These are phyloP conservation scores for Botrytis fragariae DNA, from an alignment of 2,329 filamentous ascomycete genomes.

Conservation along the genomic window DNA sequence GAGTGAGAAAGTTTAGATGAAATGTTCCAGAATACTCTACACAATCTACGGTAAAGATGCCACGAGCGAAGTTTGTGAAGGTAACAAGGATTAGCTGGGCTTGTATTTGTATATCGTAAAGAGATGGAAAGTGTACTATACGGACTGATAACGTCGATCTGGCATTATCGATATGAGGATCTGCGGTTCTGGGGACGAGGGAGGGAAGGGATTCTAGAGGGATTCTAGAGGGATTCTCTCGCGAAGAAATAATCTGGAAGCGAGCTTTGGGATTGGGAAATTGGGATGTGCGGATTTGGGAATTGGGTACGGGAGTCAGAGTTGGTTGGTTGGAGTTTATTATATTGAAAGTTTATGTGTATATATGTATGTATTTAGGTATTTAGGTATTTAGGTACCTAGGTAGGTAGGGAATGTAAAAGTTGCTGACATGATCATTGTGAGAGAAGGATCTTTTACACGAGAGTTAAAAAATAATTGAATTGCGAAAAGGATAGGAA, in stretches of 20 bases:
- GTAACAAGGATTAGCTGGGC: background rate
- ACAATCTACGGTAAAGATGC: background rate
- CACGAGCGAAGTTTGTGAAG: background rate
- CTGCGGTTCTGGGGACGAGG: background rate
- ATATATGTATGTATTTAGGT: too few relatives aligned
- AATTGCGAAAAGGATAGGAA: background rate
- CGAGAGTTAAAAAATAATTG: background rate
- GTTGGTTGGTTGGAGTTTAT: background rate
- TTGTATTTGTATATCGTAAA: too few relatives aligned
- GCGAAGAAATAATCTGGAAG: background rate
- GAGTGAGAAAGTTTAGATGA: background rate
- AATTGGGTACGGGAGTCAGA: background rate
- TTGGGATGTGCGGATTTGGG: background rate
- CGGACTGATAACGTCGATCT: background rate
- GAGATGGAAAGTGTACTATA: background rate
- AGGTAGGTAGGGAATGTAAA: too few relatives aligned
- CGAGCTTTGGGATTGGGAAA: background rate
- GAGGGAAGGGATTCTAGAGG: conserved; percentile 18
- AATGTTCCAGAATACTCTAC: background rate
- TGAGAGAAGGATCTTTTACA: background rate
- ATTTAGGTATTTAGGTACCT: too few relatives aligned
- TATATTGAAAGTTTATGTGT: too few relatives aligned
- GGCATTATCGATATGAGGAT: conserved; percentile 3
- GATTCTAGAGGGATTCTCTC: background rate
- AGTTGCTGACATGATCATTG: background rate